Conservation (phyloP, 305 asterid species). For the Withania somnifera region DNA sequence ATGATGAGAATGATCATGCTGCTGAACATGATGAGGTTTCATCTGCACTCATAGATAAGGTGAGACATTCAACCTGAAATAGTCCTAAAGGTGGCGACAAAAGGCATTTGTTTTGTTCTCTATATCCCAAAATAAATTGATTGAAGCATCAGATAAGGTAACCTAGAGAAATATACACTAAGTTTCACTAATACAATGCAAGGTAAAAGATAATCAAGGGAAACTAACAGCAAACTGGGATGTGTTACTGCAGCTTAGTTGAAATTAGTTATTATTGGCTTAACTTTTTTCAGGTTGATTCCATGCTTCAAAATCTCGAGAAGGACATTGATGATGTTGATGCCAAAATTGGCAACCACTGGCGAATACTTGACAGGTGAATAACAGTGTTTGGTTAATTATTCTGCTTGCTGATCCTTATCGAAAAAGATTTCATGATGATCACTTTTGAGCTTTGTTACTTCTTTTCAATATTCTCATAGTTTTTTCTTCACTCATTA, state of each 20-base stretch:
- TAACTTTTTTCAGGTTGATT: constrained; percentile 61
- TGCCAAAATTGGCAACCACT: constrained; percentile 86
- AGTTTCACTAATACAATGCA: background rate
- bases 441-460: background rate
- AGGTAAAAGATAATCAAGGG: background rate
- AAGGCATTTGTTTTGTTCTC: background rate
- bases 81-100: background rate
- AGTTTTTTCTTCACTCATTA: background rate
- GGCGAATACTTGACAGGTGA: constrained; percentile 95
- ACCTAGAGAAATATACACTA: background rate
- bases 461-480: background rate
- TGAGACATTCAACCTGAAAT: constrained; percentile 14
- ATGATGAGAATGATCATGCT: constrained; percentile 52
- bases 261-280: constrained; percentile 9
- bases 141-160: background rate
- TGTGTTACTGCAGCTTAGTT: background rate
- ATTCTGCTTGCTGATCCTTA: background rate
- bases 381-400: background rate
- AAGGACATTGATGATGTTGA: constrained; percentile 98
- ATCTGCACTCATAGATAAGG: constrained; percentile 86
- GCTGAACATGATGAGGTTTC: constrained; percentile 73
- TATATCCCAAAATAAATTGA: background rate
- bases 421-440: background rate
- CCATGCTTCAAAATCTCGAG: constrained; percentile 94
- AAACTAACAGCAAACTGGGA: background rate